phyloP scores from a whole-genome alignment of 768 basidiomycete species.

The Boletellus ananiceps region DNA sequence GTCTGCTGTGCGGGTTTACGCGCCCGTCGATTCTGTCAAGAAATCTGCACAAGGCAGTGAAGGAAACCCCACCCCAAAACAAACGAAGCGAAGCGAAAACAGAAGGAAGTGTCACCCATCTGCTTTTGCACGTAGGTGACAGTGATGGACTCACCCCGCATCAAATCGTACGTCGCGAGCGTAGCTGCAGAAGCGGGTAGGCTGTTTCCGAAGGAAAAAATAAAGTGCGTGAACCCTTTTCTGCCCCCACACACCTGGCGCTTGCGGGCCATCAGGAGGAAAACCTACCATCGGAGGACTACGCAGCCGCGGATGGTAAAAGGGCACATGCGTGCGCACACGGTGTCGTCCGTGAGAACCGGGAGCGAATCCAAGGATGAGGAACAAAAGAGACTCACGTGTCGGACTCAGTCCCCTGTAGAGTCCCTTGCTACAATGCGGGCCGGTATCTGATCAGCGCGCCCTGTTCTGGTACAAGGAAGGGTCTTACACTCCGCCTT shows the following conservation, averaged over 20 bases:
- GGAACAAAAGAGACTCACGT: conserved; percentile 39
- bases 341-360: too few relatives aligned
- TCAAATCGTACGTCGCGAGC: conserved; percentile 85
- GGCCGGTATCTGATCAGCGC: background rate
- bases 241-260: too few relatives aligned
- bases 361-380: too few relatives aligned
- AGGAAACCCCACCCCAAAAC: too few relatives aligned
- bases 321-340: too few relatives aligned
- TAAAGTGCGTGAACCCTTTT: background rate
- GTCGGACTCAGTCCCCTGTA: conserved; percentile 76
- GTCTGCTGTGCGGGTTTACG: background rate
- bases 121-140: background rate
- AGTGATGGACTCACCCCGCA: conserved; percentile 47
- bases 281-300: conserved; percentile 60
- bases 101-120: background rate
- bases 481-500: conserved; percentile 64
- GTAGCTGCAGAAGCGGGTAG: conserved; percentile 91
- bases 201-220: conserved; percentile 34
- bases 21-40: conserved; percentile 24
- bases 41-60: conserved; percentile 10
- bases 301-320: background rate
- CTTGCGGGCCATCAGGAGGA: too few relatives aligned
- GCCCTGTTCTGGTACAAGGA: background rate
- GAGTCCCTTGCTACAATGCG: conserved; percentile 44
- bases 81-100: too few relatives aligned